Conservation (phyloP, 495 filamentous ascomycete genomes). For the Echria macrotheca region DNA sequence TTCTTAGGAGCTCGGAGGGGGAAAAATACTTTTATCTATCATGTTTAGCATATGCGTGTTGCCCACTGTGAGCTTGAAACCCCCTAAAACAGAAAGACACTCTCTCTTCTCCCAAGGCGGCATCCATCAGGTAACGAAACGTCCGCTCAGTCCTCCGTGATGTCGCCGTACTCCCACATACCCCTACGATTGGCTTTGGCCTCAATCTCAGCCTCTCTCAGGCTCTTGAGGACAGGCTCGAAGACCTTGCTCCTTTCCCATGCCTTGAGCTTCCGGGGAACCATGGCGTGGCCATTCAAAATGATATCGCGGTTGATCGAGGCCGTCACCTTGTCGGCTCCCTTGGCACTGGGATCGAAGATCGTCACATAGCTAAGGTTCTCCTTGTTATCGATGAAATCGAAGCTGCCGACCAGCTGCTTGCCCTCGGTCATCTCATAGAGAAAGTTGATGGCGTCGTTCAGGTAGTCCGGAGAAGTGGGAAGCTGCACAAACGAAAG, state of each 20-base stretch:
- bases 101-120: no score
- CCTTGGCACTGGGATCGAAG: conserved; percentile 66
- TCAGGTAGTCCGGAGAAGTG: conserved; percentile 66
- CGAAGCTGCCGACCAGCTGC: conserved; percentile 84
- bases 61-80: no score
- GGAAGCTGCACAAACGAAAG: conserved; percentile 91
- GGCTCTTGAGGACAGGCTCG: conserved; percentile 59
- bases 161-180: conserved; percentile 97
- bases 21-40: neutral
- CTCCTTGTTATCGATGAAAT: conserved; percentile 66
- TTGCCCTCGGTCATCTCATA: conserved; percentile 58
- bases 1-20: no score
- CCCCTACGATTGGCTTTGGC: conserved; percentile 74
- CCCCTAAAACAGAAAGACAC: no score
- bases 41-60: no score
- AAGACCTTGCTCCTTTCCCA: conserved; percentile 73
- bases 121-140: no score
- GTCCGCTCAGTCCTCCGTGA: conserved; percentile 75
- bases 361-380: conserved; percentile 78
- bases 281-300: conserved; percentile 78
- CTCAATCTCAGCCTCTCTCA: conserved; percentile 62
- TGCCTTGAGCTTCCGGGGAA: conserved; percentile 77
- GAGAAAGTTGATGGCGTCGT: conserved; percentile 69
- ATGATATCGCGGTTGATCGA: conserved; percentile 85
- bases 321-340: conserved; percentile 38